Evolutionary conservation across 495 filamentous ascomycete species (phyloP), one percentile per base, ranked within the genome.

Genomic region (Aspergillus baeticus): DNA sequence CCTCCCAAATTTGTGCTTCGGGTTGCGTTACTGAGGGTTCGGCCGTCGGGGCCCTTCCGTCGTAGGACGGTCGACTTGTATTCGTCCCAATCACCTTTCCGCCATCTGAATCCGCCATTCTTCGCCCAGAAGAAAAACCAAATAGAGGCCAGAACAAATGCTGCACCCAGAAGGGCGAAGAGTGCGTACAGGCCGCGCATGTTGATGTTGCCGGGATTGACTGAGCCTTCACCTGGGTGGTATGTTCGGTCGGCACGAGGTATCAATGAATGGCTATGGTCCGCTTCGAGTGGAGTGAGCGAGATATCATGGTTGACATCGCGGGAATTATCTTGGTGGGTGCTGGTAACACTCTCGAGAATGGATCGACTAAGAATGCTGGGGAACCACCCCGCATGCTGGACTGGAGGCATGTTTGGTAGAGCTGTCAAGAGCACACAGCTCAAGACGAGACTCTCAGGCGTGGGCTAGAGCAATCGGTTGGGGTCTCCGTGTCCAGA

Each of bases 101-200:
- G 81, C 80, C 89, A 98, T 54, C 86, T 72, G 75, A 97, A 97
- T 2, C 94, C 95, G 62, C 93, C 95, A 66, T 97, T 94, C 73
- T 88, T 91, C 51, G 92, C 91, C 88, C 88, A 95, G 82, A 98
- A 96, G 81, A 98, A 98, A 77, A 98, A 96, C 94, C 94, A 98
- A 58, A 97, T 89, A 18, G 73, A 78, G 0, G 79, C 83, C 18
- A 92, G 57, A 29, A 92, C 91, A 68, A 98, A 87, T 17, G 74
- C 84, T 3, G 83, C 86, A 29, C 90, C 91, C 50, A 98, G 79
- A 23, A 98, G 65, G 8, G 87, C 95, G 63, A 98, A 96, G 4
- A 97, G 77, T 6, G 85, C 85, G 68, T 96, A 84, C 46, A 96
- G 78, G 46, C 83, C 88, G 15, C 84, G 83, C 78, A 93, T 96